Conservation (phyloP, 352 stramenopile genomes). For the Phytophthora capsici region DNA sequence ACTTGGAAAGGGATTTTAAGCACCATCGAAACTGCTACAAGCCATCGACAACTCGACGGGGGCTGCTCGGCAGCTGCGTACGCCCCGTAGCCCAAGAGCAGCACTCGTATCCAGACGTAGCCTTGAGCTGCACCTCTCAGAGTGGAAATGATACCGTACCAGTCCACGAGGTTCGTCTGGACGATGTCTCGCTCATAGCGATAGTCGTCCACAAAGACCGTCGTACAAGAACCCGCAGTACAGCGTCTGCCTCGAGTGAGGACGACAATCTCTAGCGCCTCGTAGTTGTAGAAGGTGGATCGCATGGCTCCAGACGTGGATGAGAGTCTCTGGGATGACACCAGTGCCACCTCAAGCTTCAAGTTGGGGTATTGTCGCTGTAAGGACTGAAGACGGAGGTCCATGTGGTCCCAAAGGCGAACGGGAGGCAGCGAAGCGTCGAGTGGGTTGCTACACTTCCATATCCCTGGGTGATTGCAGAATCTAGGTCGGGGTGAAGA, state of each 20-base stretch:
- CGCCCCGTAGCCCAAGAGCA: slow-evolving; percentile 23
- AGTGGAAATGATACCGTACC: slow-evolving; percentile 30
- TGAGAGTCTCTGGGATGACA: slow-evolving; percentile 26
- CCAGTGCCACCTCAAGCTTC: slow-evolving; percentile 33
- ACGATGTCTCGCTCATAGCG: slow-evolving; percentile 57
- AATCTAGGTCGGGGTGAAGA: slow-evolving; percentile 24
- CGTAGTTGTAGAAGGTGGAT: slow-evolving; percentile 20
- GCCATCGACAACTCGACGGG: not conserved
- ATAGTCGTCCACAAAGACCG: slow-evolving; percentile 57
- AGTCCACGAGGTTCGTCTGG: slow-evolving; percentile 43
- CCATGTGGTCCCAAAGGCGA: slow-evolving; percentile 41
- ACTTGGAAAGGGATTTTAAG: slow-evolving; percentile 59
- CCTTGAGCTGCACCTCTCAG: slow-evolving; percentile 42
- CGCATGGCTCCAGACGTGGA: slow-evolving; percentile 15
- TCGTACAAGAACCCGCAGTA: slow-evolving; percentile 21
- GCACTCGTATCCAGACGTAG: slow-evolving; percentile 60
- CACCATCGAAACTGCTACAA: slow-evolving; percentile 26
- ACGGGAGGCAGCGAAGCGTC: slow-evolving; percentile 16
- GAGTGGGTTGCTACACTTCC: slow-evolving; percentile 36
- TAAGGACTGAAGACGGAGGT: slow-evolving; percentile 28
- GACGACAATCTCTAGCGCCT: slow-evolving; percentile 41
- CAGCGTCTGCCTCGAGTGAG: slow-evolving; percentile 42
- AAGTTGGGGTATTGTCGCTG: slow-evolving; percentile 36
- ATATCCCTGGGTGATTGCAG: slow-evolving; percentile 36
- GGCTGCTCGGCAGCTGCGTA: not conserved